Evolutionary conservation across 129 eudicot species (phyloP), one percentile per base, ranked within the genome.

Genomic region (Kitagawia praeruptora): DNA sequence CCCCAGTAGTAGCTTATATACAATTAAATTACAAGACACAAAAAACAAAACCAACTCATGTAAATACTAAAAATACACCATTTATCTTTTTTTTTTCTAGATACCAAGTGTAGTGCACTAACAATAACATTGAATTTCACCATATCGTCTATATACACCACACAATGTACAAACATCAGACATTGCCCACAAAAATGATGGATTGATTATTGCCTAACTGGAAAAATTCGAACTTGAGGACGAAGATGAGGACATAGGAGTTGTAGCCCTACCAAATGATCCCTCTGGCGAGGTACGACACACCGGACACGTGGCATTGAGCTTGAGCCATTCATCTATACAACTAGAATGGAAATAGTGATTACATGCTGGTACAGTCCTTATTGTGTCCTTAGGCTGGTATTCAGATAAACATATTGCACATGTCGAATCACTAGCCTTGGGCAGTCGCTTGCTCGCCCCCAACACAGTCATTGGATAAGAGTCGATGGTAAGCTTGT

Each of bases 321-420:
- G 81, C 74, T 78, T 82, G 3, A 94, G 93, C 98, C 98, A 94
- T 79, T 94, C 96, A 19, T 94, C 97, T 13, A 94, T 84, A 78
- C 98, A 94, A 2, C 79, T 85, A 0, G 85, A 90, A 56, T 94
- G 98, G 64, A 89, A 94, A 74, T 80, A 91, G 77, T 94, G 98
- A 38, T 90, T 88, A 75, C 98, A 94, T 63, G 86, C 92, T 0
- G 98, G 98, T 37, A 94, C 86, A 18, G 87, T 85, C 64, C 96
- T 87, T 58, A 94, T 67, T 0, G 89, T 83, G 80, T 94, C 98
- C 37, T 91, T 86, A 3, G 97, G 90, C 34, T 84, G 84, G 77
- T 94, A 94, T 25, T 94, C 98, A 6, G 92, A 75, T 38, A 94
- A 82, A 80, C 98, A 94, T 39, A 94, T 94, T 1, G 96, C 80